Conservation (phyloP, 164 flowering plant genomes). For the Warburgia ugandensis region DNA sequence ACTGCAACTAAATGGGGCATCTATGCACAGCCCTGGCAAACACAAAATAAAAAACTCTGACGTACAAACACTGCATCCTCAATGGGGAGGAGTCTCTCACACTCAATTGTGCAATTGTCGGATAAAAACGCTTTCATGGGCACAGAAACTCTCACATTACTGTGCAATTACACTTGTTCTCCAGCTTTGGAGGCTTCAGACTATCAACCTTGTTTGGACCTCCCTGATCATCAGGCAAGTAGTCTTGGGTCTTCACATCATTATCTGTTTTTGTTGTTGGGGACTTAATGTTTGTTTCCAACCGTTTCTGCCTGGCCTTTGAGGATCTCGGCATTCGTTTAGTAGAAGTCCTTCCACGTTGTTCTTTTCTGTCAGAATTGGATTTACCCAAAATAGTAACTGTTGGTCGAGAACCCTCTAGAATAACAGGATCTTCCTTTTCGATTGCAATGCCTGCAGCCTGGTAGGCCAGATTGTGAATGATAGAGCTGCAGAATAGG, state of each 20-base stretch:
- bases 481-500: slow-evolving; percentile 82
- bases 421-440: slow-evolving; percentile 36
- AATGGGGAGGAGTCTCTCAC: too few species aligned
- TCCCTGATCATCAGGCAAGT: slow-evolving; percentile 15
- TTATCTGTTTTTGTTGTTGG: slow-evolving; percentile 10
- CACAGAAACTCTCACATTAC: slow-evolving; percentile 64
- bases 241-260: background rate
- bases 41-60: slow-evolving; percentile 26
- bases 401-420: slow-evolving; percentile 51
- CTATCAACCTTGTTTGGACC: slow-evolving; percentile 19
- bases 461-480: slow-evolving; percentile 70
- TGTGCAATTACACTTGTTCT: slow-evolving; percentile 82
- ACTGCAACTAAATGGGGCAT: slow-evolving; percentile 19
- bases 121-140: too few species aligned
- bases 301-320: slow-evolving; percentile 40
- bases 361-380: slow-evolving; percentile 30
- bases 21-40: slow-evolving; percentile 21
- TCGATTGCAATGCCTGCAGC: slow-evolving; percentile 76
- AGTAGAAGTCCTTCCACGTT: slow-evolving; percentile 25
- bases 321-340: slow-evolving; percentile 49
- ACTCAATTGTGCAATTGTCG: too few species aligned
- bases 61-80: too few species aligned
- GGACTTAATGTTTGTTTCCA: slow-evolving; percentile 36
- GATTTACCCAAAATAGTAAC: slow-evolving; percentile 52
- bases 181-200: slow-evolving; percentile 66